A percentile compares a stretch with the other conserved stretches of the same genome.
Evolutionary conservation across 148 eudicot genomes (phyloP).

Genomic region (Chenopodium album): DNA sequence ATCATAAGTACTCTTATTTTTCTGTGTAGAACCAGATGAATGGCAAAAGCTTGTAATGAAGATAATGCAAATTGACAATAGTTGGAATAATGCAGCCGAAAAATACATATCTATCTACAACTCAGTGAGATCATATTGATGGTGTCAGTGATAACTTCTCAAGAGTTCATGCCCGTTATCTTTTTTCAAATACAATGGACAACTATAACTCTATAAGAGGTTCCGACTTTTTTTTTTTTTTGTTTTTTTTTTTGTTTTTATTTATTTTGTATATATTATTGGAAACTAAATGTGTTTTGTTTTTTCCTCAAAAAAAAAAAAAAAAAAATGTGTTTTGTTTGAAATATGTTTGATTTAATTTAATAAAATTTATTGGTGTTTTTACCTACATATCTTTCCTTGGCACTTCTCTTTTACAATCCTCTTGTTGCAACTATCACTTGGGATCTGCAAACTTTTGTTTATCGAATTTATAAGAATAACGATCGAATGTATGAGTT

Average conservation of each 20-base stretch:
- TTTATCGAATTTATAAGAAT: no score
- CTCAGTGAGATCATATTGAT: conserved; percentile 45
- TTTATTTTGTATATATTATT: background rate
- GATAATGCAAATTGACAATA: conserved; percentile 63
- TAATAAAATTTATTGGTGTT: no score
- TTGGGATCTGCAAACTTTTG: no score
- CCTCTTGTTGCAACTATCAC: background rate
- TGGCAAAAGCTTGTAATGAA: conserved; percentile 51
- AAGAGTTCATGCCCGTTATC: background rate
- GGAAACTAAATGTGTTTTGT: background rate
- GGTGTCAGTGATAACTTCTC: background rate
- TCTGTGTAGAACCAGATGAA: conserved; percentile 57
- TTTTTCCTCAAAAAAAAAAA: background rate
- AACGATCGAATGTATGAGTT: no score
- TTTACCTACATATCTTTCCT: no score
- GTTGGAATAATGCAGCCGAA: conserved; percentile 77
- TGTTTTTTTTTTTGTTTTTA: background rate
- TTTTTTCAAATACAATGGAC: no score
- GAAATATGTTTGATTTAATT: background rate
- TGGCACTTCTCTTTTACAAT: background rate
- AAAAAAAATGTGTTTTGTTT: background rate
- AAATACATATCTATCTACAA: conserved; percentile 58
- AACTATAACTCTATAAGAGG: background rate
- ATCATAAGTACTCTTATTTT: background rate
- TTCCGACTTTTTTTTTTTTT: background rate